Evolutionary conservation across 2,329 filamentous ascomycete genomes (phyloP).

Genomic region (Fusarium nodosum): DNA sequence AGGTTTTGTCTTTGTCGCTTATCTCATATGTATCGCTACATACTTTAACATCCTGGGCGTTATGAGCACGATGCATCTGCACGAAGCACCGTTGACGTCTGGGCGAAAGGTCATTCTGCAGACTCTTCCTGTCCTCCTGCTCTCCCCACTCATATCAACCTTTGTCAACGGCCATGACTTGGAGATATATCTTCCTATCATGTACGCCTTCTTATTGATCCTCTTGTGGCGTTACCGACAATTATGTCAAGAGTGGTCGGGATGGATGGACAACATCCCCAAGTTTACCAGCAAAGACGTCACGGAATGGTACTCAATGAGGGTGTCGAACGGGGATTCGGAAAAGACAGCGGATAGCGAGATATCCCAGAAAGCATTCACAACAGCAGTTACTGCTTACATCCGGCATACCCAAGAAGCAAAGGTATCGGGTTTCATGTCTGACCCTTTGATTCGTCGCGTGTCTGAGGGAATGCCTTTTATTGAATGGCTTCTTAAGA

Average conservation of each 20-base stretch:
- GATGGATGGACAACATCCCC: constrained; percentile 40
- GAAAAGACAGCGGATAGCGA: background rate
- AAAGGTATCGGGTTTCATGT: background rate
- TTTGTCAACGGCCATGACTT: constrained; percentile 39
- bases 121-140: constrained; percentile 28
- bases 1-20: constrained; percentile 36
- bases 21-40: constrained; percentile 32
- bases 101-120: constrained; percentile 30
- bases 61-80: constrained; percentile 41
- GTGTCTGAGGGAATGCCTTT: constrained; percentile 36
- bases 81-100: constrained; percentile 27
- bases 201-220: constrained; percentile 31
- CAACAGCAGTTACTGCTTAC: background rate
- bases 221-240: constrained; percentile 27
- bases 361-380: background rate
- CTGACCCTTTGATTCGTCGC: constrained; percentile 24
- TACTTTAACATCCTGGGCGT: constrained; percentile 40
- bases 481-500: constrained; percentile 37
- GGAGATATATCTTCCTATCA: constrained; percentile 33
- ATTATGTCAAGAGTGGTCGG: constrained; percentile 35
- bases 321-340: background rate
- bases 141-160: constrained; percentile 33
- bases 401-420: constrained; percentile 4
- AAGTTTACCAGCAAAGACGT: constrained; percentile 31
- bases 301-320: constrained; percentile 30